These are phyloP conservation scores for Penicillium paradoxum DNA, from an alignment of 495 filamentous ascomycete species.

Conservation along the genomic window DNA sequence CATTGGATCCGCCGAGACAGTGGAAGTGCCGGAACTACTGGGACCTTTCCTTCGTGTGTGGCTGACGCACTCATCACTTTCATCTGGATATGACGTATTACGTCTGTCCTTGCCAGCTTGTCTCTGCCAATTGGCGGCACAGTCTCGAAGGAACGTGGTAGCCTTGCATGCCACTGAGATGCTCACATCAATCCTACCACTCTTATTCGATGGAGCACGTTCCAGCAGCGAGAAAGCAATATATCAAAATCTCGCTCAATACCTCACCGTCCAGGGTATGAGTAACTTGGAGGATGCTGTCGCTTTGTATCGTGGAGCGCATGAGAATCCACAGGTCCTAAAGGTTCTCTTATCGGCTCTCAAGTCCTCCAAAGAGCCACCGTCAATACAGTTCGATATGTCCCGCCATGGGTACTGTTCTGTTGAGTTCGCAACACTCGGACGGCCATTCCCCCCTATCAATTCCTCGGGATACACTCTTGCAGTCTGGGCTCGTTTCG, in stretches of 20 bases:
- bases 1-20: slow-evolving; percentile 36
- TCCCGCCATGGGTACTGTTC: slow-evolving; percentile 83
- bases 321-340: slow-evolving; percentile 54
- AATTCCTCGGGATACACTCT: slow-evolving; percentile 82
- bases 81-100: slow-evolving; percentile 22
- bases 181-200: slow-evolving; percentile 64
- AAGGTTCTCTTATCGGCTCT: slow-evolving; percentile 71
- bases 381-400: slow-evolving; percentile 91
- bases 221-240: slow-evolving; percentile 49
- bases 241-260: slow-evolving; percentile 47
- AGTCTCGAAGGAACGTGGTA: slow-evolving; percentile 70
- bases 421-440: slow-evolving; percentile 78
- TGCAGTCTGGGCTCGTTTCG: slow-evolving; percentile 79
- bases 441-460: slow-evolving; percentile 73
- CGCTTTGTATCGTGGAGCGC: slow-evolving; percentile 63
- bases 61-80: slow-evolving; percentile 29
- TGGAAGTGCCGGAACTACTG: slow-evolving; percentile 39
- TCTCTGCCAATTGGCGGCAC: slow-evolving; percentile 40
- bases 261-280: slow-evolving; percentile 53
- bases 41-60: slow-evolving; percentile 41
- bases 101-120: slow-evolving; percentile 38
- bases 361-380: slow-evolving; percentile 64
- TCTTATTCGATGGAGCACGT: slow-evolving; percentile 52
- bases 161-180: slow-evolving; percentile 74
- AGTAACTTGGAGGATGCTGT: slow-evolving; percentile 73